A percentile compares a stretch with the other conserved stretches of the same genome.
Conservation (phyloP, 2,329 filamentous ascomycete genomes). For the Herpotrichia juniperi region DNA sequence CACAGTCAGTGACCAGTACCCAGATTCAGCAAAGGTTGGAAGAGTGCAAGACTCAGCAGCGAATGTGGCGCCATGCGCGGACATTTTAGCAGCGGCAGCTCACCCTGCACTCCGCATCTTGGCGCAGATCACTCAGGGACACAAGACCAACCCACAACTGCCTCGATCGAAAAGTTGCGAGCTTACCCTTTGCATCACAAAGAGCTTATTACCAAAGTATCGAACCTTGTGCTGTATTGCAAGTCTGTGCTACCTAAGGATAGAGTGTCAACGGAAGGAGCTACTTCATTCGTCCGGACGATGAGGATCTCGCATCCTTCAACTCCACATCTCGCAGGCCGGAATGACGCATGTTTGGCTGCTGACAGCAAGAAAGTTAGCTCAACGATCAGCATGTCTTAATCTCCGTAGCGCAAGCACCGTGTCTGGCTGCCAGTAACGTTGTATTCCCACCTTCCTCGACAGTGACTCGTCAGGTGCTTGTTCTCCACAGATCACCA, state of each 20-base stretch:
- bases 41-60: not conserved
- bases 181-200: not conserved
- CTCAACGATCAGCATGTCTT: not conserved
- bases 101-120: conserved; percentile 19
- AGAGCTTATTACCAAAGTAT: not conserved
- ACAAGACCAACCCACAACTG: not conserved
- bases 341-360: not conserved
- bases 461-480: conserved; percentile 2
- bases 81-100: conserved; percentile 5
- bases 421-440: conserved; percentile 14
- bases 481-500: not conserved
- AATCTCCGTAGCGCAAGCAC: conserved; percentile 7
- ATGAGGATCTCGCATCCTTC: conserved; percentile 9
- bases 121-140: conserved; percentile 8
- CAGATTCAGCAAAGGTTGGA: too few species aligned
- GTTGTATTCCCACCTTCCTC: conserved; percentile 23
- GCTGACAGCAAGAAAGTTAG: conserved; percentile 12
- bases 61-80: conserved; percentile 13
- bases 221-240: not conserved
- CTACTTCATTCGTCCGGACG: conserved; percentile 12
- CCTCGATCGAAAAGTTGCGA: not conserved
- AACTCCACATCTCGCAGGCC: not conserved
- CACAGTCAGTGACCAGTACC: too few species aligned
- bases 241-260: too few species aligned
- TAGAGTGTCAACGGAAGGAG: too few species aligned